phyloP scores from a whole-genome alignment of 106 monocot species.

The Allium fistulosum region DNA sequence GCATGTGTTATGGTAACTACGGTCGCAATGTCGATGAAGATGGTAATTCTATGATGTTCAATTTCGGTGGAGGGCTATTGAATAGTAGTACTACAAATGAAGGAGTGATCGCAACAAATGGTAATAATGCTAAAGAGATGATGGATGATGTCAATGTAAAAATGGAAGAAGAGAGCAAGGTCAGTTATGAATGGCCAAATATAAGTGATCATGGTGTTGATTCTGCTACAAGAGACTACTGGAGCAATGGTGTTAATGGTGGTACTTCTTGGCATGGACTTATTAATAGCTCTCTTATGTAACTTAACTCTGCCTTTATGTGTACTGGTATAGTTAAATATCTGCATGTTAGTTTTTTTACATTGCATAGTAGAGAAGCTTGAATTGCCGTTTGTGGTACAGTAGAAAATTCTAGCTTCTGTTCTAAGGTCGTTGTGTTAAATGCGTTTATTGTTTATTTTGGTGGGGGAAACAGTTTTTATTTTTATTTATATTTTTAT shows the following conservation, averaged over 20 bases:
- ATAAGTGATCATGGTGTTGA: neutral
- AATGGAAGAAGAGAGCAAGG: neutral
- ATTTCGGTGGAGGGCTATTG: neutral
- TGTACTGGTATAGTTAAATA: no score
- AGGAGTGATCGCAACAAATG: neutral
- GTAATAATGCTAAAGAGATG: neutral
- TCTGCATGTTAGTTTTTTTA: no score
- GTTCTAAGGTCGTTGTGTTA: no score
- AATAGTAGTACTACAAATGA: no score
- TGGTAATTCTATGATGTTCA: neutral
- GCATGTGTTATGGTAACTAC: neutral
- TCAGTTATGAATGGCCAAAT: neutral
- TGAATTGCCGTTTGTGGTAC: no score
- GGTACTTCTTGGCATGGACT: neutral
- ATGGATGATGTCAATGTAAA: neutral
- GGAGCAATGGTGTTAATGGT: neutral
- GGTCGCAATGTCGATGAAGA: neutral
- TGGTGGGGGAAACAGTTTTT: no score
- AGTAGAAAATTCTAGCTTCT: no score
- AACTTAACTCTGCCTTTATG: neutral
- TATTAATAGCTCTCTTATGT: constrained; percentile 8
- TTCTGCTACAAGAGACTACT: neutral
- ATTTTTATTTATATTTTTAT: no score
- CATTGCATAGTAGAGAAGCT: no score
- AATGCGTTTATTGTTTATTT: no score